Percentiles rank a stretch among this genome's conserved stretches.
Conservation (phyloP, 1,139 yeast species). For the Candida sp. region DNA sequence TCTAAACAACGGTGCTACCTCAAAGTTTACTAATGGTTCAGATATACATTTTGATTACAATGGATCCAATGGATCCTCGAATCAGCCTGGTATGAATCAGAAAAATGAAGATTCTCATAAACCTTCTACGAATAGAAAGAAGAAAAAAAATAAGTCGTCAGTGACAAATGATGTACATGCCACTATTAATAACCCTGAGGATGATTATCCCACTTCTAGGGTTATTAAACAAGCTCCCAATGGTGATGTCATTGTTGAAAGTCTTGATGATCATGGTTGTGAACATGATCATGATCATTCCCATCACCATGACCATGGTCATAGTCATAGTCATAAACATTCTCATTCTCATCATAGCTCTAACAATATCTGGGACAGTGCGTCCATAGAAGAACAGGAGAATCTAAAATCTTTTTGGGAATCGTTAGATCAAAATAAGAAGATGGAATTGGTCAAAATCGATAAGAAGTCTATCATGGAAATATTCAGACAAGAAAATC, state of each 20-base stretch:
- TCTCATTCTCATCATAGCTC: conserved; percentile 2
- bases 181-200: conserved; percentile 51
- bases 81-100: conserved; percentile 2
- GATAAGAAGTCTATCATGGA: conserved; percentile 71
- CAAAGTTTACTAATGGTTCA: conserved; percentile 41
- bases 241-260: conserved; percentile 70
- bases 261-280: conserved; percentile 30
- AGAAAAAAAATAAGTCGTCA: conserved; percentile 18
- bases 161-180: conserved; percentile 28
- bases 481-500: conserved; percentile 45
- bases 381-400: conserved; percentile 56
- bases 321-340: conserved; percentile 9
- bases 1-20: not conserved
- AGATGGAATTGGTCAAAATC: conserved; percentile 59
- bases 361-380: conserved; percentile 54
- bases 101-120: conserved; percentile 1
- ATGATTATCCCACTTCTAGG: conserved; percentile 69
- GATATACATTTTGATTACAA: conserved; percentile 58
- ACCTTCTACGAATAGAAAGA: conserved; percentile 17
- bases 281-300: conserved; percentile 9
- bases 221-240: conserved; percentile 70
- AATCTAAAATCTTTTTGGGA: conserved; percentile 70
- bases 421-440: conserved; percentile 55
- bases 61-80: conserved; percentile 4
- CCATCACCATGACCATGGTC: conserved; percentile 10